phyloP scores from a whole-genome alignment of 1,139 yeast genomes.

The Kodamaea plutei region DNA sequence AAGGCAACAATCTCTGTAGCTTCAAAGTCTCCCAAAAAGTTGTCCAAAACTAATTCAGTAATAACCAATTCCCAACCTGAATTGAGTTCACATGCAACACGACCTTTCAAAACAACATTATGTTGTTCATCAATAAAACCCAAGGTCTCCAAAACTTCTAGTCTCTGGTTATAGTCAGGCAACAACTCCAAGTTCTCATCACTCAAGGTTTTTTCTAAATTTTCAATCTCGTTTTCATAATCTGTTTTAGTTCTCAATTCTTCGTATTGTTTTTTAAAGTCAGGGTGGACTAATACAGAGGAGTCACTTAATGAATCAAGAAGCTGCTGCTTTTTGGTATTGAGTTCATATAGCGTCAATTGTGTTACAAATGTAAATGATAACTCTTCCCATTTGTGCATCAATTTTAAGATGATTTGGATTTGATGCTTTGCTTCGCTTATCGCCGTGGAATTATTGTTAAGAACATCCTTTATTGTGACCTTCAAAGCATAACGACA shows the following conservation, averaged over 20 bases:
- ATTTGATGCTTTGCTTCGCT: slow-evolving; percentile 42
- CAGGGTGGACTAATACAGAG: slow-evolving; percentile 27
- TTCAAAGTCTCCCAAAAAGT: slow-evolving; percentile 87
- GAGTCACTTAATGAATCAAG: slow-evolving; percentile 30
- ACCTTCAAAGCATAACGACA: slow-evolving; percentile 42
- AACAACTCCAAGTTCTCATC: slow-evolving; percentile 85
- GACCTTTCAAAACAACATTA: slow-evolving; percentile 79
- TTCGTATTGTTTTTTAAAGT: slow-evolving; percentile 46
- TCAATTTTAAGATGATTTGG: slow-evolving; percentile 33
- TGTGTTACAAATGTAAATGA: slow-evolving; percentile 43
- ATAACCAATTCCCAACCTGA: slow-evolving; percentile 87
- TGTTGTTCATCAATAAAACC: slow-evolving; percentile 74
- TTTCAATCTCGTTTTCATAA: slow-evolving; percentile 49
- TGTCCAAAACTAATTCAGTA: slow-evolving; percentile 85
- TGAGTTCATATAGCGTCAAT: slow-evolving; percentile 49
- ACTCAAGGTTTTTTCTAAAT: slow-evolving; percentile 60
- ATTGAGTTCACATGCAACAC: slow-evolving; percentile 84
- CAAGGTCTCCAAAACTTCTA: slow-evolving; percentile 66
- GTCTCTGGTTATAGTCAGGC: slow-evolving; percentile 91
- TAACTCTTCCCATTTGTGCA: slow-evolving; percentile 44
- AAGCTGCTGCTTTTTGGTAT: slow-evolving; percentile 42
- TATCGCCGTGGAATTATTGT: slow-evolving; percentile 40
- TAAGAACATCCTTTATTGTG: slow-evolving; percentile 40
- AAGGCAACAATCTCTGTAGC: slow-evolving; percentile 96
- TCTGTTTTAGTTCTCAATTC: slow-evolving; percentile 45